phyloP scores from a whole-genome alignment of 805 yeast species.

The Candida verbasci region DNA sequence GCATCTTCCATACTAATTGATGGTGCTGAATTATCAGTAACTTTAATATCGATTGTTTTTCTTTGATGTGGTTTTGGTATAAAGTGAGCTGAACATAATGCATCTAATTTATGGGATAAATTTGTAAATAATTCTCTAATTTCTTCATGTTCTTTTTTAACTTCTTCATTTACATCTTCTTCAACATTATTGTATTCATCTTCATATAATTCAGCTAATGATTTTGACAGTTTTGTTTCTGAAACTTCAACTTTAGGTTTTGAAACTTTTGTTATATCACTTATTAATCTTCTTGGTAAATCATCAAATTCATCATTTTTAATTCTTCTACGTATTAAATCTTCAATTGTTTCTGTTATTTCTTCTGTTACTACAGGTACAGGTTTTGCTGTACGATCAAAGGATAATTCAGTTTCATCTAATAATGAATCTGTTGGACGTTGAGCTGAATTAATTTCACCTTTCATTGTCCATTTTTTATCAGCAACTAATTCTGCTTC shows the following conservation, averaged over 20 bases:
- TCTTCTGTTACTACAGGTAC: conserved; percentile 93
- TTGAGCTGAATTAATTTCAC: conserved; percentile 79
- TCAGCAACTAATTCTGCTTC: conserved; percentile 88
- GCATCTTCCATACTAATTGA: conserved; percentile 93
- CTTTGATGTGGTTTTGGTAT: conserved; percentile 81
- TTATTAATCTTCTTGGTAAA: conserved; percentile 65
- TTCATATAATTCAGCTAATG: conserved; percentile 89
- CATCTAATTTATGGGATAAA: conserved; percentile 71
- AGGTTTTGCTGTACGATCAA: conserved; percentile 91
- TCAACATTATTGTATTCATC: conserved; percentile 64
- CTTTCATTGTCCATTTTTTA: conserved; percentile 91
- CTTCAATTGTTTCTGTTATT: conserved; percentile 81
- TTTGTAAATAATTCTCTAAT: conserved; percentile 59
- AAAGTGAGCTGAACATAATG: conserved; percentile 91
- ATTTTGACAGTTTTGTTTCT: conserved; percentile 79
- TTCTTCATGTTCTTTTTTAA: conserved; percentile 73
- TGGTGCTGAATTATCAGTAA: conserved; percentile 51
- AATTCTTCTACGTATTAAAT: conserved; percentile 80
- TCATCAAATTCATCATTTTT: conserved; percentile 77
- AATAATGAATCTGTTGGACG: conserved; percentile 83
- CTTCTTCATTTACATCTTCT: conserved; percentile 55
- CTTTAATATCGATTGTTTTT: conserved; percentile 73
- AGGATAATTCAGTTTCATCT: conserved; percentile 57
- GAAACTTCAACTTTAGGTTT: conserved; percentile 59
- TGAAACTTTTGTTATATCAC: conserved; percentile 58